Conservation (phyloP, 148 eudicot genomes). For the Silene latifolia region DNA sequence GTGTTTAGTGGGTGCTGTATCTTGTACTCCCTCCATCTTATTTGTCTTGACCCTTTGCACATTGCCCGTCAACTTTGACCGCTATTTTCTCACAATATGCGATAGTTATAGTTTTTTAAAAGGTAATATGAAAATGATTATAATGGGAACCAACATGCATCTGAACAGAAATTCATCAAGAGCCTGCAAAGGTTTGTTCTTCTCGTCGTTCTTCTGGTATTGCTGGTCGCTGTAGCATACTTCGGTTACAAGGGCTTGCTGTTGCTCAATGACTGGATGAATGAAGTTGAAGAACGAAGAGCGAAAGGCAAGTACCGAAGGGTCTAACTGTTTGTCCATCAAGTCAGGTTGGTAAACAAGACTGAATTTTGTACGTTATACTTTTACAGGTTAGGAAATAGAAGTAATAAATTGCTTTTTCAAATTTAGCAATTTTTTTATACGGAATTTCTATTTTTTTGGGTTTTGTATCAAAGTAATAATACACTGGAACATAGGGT, state of each 20-base stretch:
- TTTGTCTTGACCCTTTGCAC: too few relatives aligned
- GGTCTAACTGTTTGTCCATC: slow-evolving; percentile 26
- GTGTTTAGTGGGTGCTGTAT: slow-evolving; percentile 2
- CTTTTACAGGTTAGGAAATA: not conserved
- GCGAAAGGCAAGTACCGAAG: slow-evolving; percentile 43
- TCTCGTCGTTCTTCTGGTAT: slow-evolving; percentile 34
- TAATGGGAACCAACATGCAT: slow-evolving; percentile 12
- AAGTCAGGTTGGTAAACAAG: slow-evolving; percentile 7
- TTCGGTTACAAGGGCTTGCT: slow-evolving; percentile 76
- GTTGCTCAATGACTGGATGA: slow-evolving; percentile 82
- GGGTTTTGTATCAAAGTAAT: too few relatives aligned
- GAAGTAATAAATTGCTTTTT: not conserved
- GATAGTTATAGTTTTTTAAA: too few relatives aligned
- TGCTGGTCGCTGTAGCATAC: slow-evolving; percentile 40
- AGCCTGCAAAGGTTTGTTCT: slow-evolving; percentile 36
- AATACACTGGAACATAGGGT: too few relatives aligned
- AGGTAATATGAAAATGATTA: too few relatives aligned
- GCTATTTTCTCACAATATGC: too few relatives aligned
- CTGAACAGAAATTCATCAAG: slow-evolving; percentile 50
- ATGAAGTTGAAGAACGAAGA: slow-evolving; percentile 61
- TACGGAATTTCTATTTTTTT: too few relatives aligned
- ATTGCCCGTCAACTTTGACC: too few relatives aligned
- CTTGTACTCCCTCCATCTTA: not conserved
- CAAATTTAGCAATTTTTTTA: too few relatives aligned
- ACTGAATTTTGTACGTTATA: not conserved